Conservation (phyloP, 2,329 filamentous ascomycete species). For the Penicillium decumbens region DNA sequence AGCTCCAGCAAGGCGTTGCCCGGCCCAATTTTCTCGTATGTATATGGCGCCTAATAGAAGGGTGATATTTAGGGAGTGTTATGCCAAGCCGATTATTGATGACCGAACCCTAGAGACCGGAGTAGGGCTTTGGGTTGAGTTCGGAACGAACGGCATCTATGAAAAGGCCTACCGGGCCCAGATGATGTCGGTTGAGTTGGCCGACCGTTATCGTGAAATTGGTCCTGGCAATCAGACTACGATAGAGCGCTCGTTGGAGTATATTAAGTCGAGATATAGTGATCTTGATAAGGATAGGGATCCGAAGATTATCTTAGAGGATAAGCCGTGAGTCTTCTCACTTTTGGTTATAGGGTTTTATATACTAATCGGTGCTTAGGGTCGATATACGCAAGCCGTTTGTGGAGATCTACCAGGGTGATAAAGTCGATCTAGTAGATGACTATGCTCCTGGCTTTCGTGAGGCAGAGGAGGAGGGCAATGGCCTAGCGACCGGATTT, state of each 20-base stretch:
- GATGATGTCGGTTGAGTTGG: neutral
- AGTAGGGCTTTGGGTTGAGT: neutral
- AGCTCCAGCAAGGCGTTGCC: conserved; percentile 11
- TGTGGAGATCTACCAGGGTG: neutral
- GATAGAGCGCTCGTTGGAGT: neutral
- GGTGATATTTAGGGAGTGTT: conserved; percentile 2
- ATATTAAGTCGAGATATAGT: neutral
- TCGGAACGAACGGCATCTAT: neutral
- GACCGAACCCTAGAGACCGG: neutral
- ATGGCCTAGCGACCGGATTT: neutral
- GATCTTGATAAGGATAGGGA: neutral
- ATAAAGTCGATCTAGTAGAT: neutral
- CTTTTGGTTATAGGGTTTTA: neutral
- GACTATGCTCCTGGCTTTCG: neutral
- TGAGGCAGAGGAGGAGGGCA: neutral
- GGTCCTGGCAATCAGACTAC: neutral
- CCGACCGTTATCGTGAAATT: neutral
- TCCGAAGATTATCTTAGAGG: neutral
- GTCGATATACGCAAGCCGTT: neutral
- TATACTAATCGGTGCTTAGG: neutral
- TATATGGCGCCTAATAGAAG: conserved; percentile 13
- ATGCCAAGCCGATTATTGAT: neutral
- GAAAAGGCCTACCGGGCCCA: neutral
- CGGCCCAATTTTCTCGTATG: conserved; percentile 14
- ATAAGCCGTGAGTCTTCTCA: neutral